phyloP scores from a whole-genome alignment of 2,329 filamentous ascomycete species.

The Colletotrichum lupini region DNA sequence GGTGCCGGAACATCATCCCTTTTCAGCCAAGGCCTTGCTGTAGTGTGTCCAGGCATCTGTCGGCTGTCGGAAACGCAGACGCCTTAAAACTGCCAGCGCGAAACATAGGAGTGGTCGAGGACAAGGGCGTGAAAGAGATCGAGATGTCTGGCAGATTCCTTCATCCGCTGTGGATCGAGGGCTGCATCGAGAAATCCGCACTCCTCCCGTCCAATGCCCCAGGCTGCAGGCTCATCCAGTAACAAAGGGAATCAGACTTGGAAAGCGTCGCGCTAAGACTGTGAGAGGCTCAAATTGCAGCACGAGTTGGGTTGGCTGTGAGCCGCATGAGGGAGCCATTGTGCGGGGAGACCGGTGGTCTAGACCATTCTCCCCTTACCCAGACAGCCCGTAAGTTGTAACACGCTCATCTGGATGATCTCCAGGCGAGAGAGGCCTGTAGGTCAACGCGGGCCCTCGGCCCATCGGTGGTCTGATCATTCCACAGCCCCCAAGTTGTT shows the following conservation, averaged over 20 bases:
- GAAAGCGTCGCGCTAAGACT: neutral
- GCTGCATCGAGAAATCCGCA: neutral
- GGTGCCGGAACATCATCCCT: neutral
- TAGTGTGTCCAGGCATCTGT: neutral
- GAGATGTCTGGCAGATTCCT: neutral
- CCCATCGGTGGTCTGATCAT: constrained; percentile 12
- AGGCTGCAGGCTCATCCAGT: neutral
- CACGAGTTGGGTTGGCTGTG: neutral
- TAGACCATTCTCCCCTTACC: constrained; percentile 32
- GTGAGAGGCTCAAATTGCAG: neutral
- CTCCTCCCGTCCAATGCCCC: neutral
- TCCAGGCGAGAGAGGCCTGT: constrained; percentile 7
- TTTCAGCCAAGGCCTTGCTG: neutral
- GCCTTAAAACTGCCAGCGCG: neutral
- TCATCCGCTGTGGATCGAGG: neutral
- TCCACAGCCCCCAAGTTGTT: neutral
- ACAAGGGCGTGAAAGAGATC: neutral
- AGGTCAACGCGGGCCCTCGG: neutral
- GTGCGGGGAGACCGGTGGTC: constrained; percentile 27
- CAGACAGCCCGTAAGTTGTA: constrained; percentile 6
- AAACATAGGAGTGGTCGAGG: neutral
- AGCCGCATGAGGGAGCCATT: constrained; percentile 22
- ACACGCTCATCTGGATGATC: constrained; percentile 8
- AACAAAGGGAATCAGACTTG: neutral
- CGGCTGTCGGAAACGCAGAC: neutral